phyloP scores from a whole-genome alignment of 495 filamentous ascomycete species.

The Xylaria venustula region DNA sequence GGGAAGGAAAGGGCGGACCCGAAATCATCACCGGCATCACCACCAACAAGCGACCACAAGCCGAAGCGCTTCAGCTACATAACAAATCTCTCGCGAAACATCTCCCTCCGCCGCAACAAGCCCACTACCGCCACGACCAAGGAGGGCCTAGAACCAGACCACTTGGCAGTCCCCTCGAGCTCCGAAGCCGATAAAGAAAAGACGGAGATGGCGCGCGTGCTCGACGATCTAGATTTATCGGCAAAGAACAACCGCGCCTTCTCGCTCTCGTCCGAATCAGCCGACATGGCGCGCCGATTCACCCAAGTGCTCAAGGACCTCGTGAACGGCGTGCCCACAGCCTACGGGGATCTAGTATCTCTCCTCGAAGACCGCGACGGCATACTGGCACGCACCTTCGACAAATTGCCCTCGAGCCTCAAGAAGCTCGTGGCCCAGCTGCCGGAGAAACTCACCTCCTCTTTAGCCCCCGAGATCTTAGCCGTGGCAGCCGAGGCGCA shows the following conservation, averaged over 20 bases:
- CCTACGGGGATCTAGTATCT: constrained; percentile 81
- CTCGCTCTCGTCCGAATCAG: constrained; percentile 75
- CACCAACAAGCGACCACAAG: constrained; percentile 8
- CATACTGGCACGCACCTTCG: constrained; percentile 72
- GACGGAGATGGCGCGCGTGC: constrained; percentile 70
- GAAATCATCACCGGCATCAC: too few species aligned
- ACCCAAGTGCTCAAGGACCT: constrained; percentile 86
- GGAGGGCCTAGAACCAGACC: constrained; percentile 12
- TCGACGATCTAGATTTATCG: constrained; percentile 77
- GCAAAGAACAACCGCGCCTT: constrained; percentile 75
- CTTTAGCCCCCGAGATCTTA: constrained; percentile 74
- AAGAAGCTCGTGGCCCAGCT: constrained; percentile 84
- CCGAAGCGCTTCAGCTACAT: constrained; percentile 42
- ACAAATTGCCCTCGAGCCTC: constrained; percentile 73
- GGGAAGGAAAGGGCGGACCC: constrained; percentile 19
- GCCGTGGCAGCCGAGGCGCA: constrained; percentile 71
- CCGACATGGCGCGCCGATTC: constrained; percentile 78
- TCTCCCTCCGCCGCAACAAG: constrained; percentile 29
- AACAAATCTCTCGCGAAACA: constrained; percentile 12
- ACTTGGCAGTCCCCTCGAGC: constrained; percentile 14
- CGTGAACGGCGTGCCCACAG: constrained; percentile 87
- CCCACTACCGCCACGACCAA: constrained; percentile 4
- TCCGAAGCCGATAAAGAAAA: constrained; percentile 55
- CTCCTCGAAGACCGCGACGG: constrained; percentile 79
- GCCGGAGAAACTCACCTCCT: constrained; percentile 74